A percentile compares a stretch with the other conserved stretches of the same genome.
Evolutionary conservation across 768 basidiomycete genomes (phyloP).

Genomic region (Agrocybe pediades): DNA sequence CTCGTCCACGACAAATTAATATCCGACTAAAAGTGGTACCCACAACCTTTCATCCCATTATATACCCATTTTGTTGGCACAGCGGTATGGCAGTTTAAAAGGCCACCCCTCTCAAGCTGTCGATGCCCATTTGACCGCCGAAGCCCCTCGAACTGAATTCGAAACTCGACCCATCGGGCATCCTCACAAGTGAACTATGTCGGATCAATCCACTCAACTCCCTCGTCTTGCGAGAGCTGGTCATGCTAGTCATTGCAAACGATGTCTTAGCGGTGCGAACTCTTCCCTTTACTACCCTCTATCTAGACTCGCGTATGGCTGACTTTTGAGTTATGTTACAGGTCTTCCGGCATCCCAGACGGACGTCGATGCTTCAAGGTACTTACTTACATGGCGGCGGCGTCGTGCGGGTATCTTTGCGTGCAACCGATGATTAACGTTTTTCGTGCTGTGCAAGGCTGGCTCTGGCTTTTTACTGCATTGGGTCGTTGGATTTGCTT

Average conservation of each 20-base stretch:
- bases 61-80: background rate
- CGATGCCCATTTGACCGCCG: background rate
- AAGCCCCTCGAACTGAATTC: conserved; percentile 1
- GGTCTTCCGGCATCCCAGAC: conserved; percentile 70
- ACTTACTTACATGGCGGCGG: conserved; percentile 10
- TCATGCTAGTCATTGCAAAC: conserved; percentile 66
- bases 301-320: conserved; percentile 1
- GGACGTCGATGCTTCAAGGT: conserved; percentile 77
- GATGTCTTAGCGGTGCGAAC: conserved; percentile 58
- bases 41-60: background rate
- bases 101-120: background rate
- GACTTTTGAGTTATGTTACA: conserved; percentile 17
- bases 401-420: conserved; percentile 17
- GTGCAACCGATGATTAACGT: conserved; percentile 5
- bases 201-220: conserved; percentile 20
- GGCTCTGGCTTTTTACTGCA: conserved; percentile 86
- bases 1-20: conserved; percentile 13
- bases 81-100: conserved; percentile 12
- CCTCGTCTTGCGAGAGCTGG: conserved; percentile 43
- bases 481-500: conserved; percentile 82
- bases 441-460: conserved; percentile 48
- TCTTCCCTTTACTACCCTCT: background rate
- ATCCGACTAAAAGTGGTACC: no score
- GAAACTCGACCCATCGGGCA: conserved; percentile 11
- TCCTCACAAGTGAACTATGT: conserved; percentile 15